These are phyloP conservation scores for Hypomontagnella monticulosa DNA, from an alignment of 495 filamentous ascomycete genomes.

Conservation along the genomic window DNA sequence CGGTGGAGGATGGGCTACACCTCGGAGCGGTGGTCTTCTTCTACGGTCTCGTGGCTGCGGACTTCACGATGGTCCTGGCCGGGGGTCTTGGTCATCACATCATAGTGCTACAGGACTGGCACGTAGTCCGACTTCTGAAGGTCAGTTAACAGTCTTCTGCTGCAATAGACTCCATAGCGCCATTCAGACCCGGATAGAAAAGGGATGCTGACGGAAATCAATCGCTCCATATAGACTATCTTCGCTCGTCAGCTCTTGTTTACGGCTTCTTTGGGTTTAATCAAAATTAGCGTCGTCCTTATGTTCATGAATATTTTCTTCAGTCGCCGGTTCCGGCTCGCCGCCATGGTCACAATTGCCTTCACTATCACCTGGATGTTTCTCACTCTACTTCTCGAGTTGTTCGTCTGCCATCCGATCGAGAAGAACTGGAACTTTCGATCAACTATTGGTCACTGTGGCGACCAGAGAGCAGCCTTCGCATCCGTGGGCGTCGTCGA, in stretches of 20 bases:
- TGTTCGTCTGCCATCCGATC: constrained; percentile 34
- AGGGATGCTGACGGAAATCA: neutral
- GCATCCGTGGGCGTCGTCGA: constrained; percentile 25
- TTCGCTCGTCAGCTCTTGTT: constrained; percentile 36
- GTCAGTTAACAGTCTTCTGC: constrained; percentile 12
- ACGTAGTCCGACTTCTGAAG: constrained; percentile 34
- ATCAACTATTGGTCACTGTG: constrained; percentile 9
- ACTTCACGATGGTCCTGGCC: constrained; percentile 30
- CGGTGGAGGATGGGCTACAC: constrained; percentile 32
- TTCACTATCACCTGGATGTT: constrained; percentile 33
- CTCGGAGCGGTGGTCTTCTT: constrained; percentile 32
- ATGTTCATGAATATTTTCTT: constrained; percentile 40
- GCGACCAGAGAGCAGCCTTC: constrained; percentile 20
- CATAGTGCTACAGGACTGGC: constrained; percentile 29
- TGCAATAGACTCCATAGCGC: neutral
- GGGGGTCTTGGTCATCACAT: constrained; percentile 35
- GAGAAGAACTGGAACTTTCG: constrained; percentile 20
- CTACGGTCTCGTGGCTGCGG: constrained; percentile 25
- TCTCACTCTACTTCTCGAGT: constrained; percentile 18
- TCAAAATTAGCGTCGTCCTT: constrained; percentile 38
- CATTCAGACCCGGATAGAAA: neutral
- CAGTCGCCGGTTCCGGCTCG: constrained; percentile 13
- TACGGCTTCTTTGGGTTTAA: constrained; percentile 26
- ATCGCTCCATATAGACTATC: constrained; percentile 12
- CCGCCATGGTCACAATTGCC: constrained; percentile 10